Base-by-base conservation (phyloP, 2,329 filamentous ascomycete species). In the Podosphaera xanthii region DNA sequence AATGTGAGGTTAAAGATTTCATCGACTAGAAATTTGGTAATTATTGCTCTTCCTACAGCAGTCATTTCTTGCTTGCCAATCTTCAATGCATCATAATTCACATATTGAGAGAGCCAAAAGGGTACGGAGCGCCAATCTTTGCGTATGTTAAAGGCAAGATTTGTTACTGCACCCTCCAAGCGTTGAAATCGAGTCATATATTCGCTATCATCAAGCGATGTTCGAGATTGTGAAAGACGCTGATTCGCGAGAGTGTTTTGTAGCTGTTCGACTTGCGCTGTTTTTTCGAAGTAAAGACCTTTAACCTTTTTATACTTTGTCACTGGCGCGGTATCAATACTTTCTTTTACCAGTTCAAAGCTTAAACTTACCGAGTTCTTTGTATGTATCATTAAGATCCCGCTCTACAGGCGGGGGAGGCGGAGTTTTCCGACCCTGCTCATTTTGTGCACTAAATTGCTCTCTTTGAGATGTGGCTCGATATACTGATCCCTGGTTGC, bases 261-360 rank as follows among this genome's bases (percentile, higher is more conserved):
- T 22, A 98, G 77, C 66, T 92, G 86, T 70, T 96, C 91, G 33
- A 97, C 86, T 71, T 96, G 90, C 22, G 82, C 78, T 64, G 84
- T 86, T 66, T 94, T 84, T 63, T 97, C 92, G 70, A 97, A 97
- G 70, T 96, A 98, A 66, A 96, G 86, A 59, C 89, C 83, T 75
- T 98, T 98, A 60, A 98, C 91, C 69, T 96, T 95, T 70, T 94
- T 94, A 70, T 98, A 98, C 74, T 98, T 98, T 64, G 81, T 82
- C 68, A 92, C 90, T 95, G 63, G 22, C 40, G 35, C n/a, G 14
- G 33, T 35, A 52, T 65, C 58, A 65, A 63, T 59, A 59, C 52
- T 5, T 55, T 2, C 7, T 40, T 55, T 22, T 34, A 2, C 36
- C 3, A 31, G 12, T 42, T 56, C 31, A 36, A 36, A 34, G 44